phyloP scores from a whole-genome alignment of 208 protist genomes.

The Naegleria lovaniensis region DNA sequence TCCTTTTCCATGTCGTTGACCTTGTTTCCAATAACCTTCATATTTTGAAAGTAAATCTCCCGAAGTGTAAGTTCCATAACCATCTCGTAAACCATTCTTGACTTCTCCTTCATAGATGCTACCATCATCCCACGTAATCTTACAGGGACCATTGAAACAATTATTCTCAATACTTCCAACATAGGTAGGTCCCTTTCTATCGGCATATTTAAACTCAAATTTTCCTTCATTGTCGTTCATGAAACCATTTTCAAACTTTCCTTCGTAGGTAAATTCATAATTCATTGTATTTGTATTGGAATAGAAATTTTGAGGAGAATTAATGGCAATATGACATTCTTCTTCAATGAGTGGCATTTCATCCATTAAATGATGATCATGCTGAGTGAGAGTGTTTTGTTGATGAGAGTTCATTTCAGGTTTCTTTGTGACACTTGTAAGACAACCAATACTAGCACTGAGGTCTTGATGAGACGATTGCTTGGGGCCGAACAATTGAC shows the following conservation, averaged over 20 bases:
- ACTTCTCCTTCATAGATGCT: constrained; percentile 30
- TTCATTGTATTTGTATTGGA: background rate
- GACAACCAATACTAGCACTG: background rate
- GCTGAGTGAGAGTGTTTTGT: no score
- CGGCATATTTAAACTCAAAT: background rate
- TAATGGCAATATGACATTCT: background rate
- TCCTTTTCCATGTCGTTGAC: constrained; percentile 22
- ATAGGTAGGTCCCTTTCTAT: constrained; percentile 24
- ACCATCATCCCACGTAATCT: constrained; percentile 30
- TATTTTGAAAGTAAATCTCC: constrained; percentile 18
- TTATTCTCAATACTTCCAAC: constrained; percentile 25
- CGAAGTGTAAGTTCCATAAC: background rate
- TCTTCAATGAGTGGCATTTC: background rate
- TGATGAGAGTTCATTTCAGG: background rate
- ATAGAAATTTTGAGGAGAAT: background rate
- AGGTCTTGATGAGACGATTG: background rate
- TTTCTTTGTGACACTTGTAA: background rate
- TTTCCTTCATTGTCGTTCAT: constrained; percentile 24
- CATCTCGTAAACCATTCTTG: constrained; percentile 25
- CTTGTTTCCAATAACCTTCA: constrained; percentile 34
- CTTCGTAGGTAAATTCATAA: constrained; percentile 24
- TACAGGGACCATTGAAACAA: constrained; percentile 13
- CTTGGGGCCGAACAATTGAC: background rate
- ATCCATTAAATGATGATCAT: background rate
- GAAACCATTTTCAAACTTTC: constrained; percentile 27